Evolutionary conservation across 768 basidiomycete species (phyloP).

Genomic region (Amanita exitialis): DNA sequence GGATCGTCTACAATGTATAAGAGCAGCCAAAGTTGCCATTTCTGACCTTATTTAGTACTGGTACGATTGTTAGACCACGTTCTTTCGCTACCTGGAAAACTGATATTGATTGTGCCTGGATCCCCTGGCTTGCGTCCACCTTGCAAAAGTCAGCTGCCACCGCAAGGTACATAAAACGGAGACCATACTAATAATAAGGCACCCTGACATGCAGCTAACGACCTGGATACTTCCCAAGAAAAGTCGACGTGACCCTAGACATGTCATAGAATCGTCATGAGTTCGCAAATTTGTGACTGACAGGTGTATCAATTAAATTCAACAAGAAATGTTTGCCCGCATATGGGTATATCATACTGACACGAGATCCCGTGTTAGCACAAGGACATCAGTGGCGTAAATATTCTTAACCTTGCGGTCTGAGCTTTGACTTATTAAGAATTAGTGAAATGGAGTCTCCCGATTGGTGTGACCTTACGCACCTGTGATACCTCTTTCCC

Average conservation of each 20-base stretch:
- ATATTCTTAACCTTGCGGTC: slow-evolving; percentile 59
- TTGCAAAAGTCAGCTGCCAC: slow-evolving; percentile 20
- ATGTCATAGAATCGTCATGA: neutral
- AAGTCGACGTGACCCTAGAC: slow-evolving; percentile 92
- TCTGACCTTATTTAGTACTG: slow-evolving; percentile 84
- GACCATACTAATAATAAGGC: slow-evolving; percentile 49
- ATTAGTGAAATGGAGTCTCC: slow-evolving; percentile 4
- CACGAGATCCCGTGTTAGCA: slow-evolving; percentile 7
- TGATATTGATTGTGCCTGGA: slow-evolving; percentile 95
- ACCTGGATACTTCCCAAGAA: slow-evolving; percentile 91
- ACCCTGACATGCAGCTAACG: slow-evolving; percentile 89
- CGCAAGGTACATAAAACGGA: neutral
- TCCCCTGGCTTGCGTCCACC: slow-evolving; percentile 95
- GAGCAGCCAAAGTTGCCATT: neutral
- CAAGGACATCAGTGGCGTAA: neutral
- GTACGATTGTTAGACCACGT: slow-evolving; percentile 72
- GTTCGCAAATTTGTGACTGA: slow-evolving; percentile 19
- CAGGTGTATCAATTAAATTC: slow-evolving; percentile 95
- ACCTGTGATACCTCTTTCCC: slow-evolving; percentile 96
- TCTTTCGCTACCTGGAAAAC: slow-evolving; percentile 87
- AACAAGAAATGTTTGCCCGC: slow-evolving; percentile 57
- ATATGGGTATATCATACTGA: slow-evolving; percentile 69
- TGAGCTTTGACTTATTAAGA: slow-evolving; percentile 76
- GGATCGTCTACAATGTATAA: neutral
- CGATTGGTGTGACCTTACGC: slow-evolving; percentile 10